These are phyloP conservation scores for Neurospora intermedia DNA, from an alignment of 495 filamentous ascomycete genomes.

Conservation along the genomic window DNA sequence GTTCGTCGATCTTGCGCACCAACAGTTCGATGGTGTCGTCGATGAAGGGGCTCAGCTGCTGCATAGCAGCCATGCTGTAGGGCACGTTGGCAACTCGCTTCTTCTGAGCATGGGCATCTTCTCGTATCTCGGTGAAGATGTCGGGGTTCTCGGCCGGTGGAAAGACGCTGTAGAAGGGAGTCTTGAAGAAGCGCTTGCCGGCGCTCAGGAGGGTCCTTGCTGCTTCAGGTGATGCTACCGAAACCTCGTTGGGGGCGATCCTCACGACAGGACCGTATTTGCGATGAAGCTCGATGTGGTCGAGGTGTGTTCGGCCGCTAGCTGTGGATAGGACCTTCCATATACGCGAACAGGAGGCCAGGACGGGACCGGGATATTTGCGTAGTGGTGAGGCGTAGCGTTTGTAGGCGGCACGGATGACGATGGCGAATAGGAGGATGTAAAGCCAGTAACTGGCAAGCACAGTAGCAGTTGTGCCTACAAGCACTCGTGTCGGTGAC, in stretches of 20 bases:
- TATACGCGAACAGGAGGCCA: constrained; percentile 36
- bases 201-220: constrained; percentile 37
- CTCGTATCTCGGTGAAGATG: constrained; percentile 46
- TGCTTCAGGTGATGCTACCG: constrained; percentile 39
- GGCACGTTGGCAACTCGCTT: constrained; percentile 45
- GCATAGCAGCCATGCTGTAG: constrained; percentile 45
- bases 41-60: constrained; percentile 36
- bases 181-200: constrained; percentile 47
- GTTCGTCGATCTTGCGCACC: constrained; percentile 27
- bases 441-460: constrained; percentile 26
- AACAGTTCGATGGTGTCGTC: constrained; percentile 38
- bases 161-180: constrained; percentile 44
- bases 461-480: constrained; percentile 17
- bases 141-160: constrained; percentile 48
- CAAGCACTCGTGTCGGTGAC: constrained; percentile 18
- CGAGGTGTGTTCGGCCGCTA: constrained; percentile 29
- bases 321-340: constrained; percentile 34
- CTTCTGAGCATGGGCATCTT: constrained; percentile 44
- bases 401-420: constrained; percentile 23
- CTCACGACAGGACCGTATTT: constrained; percentile 48
- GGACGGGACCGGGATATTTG: constrained; percentile 38
- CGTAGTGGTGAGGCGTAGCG: constrained; percentile 37
- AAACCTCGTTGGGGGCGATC: constrained; percentile 45
- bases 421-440: constrained; percentile 21
- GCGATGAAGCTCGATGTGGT: constrained; percentile 37